Percentiles rank a stretch among this genome's conserved stretches.
These are phyloP conservation scores for Leccinum broughii DNA, from an alignment of 768 basidiomycete genomes.

Conservation along the genomic window DNA sequence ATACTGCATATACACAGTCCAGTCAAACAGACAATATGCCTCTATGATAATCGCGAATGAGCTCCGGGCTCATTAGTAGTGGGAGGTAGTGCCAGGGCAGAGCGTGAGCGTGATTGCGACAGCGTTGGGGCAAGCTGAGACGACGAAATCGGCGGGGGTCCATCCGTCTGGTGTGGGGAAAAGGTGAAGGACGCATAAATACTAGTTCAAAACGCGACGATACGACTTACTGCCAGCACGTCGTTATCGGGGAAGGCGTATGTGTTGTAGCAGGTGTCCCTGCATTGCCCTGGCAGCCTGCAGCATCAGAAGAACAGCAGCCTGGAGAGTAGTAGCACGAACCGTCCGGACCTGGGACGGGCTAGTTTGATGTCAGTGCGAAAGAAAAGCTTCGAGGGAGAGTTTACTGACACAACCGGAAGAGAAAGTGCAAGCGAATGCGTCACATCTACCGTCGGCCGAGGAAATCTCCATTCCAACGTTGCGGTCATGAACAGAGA, in stretches of 20 bases:
- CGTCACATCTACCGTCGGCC: slow-evolving; percentile 23
- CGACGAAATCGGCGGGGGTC: slow-evolving; percentile 28
- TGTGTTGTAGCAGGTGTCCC: slow-evolving; percentile 31
- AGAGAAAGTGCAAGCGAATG: slow-evolving; percentile 31
- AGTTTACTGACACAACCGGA: slow-evolving; percentile 31
- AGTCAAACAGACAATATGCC: neutral
- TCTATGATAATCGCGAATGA: neutral
- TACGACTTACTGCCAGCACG: slow-evolving; percentile 7
- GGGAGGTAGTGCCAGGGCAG: slow-evolving; percentile 18
- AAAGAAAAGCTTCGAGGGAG: neutral
- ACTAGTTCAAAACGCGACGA: neutral
- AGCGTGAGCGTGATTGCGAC: slow-evolving; percentile 29
- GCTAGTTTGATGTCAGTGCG: slow-evolving; percentile 15
- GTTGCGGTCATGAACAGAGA: slow-evolving; percentile 21
- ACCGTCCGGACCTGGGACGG: slow-evolving; percentile 25
- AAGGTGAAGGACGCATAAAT: neutral
- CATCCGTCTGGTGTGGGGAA: slow-evolving; percentile 19
- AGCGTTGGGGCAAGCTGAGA: slow-evolving; percentile 25
- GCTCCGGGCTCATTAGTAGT: neutral
- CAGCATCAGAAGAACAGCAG: slow-evolving; percentile 29
- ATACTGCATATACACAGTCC: neutral
- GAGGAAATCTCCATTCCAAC: slow-evolving; percentile 37
- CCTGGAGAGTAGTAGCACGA: slow-evolving; percentile 30
- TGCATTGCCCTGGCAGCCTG: slow-evolving; percentile 24
- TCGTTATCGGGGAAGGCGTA: slow-evolving; percentile 32